A percentile compares a stretch with the other conserved stretches of the same genome.
Conservation (phyloP, 495 filamentous ascomycete genomes). For the Neurospora sp. region DNA sequence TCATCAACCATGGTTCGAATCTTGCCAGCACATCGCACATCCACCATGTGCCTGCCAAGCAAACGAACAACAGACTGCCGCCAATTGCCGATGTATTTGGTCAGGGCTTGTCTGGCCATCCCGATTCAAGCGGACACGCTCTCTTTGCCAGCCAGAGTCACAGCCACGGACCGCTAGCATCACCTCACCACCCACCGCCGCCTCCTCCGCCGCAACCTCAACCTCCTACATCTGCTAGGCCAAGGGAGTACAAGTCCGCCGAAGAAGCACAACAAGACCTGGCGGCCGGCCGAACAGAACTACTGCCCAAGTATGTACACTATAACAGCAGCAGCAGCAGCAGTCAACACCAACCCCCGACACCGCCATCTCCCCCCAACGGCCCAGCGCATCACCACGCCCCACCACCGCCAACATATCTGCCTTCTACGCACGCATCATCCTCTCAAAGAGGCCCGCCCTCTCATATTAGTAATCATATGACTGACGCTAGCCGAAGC, state of each 20-base stretch:
- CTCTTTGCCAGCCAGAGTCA: conserved; percentile 21
- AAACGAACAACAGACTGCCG: conserved; percentile 86
- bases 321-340: conserved; percentile 84
- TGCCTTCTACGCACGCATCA: conserved; percentile 4
- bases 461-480: conserved; percentile 4
- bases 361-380: conserved; percentile 70
- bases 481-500: conserved; percentile 31
- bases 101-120: conserved; percentile 62
- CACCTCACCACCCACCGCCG: conserved; percentile 52
- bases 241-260: conserved; percentile 86
- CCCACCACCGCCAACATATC: background rate
- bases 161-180: conserved; percentile 51
- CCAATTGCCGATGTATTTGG: conserved; percentile 93
- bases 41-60: conserved; percentile 78
- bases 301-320: conserved; percentile 87
- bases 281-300: conserved; percentile 81
- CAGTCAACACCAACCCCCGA: conserved; percentile 62
- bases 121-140: conserved; percentile 63
- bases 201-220: conserved; percentile 30
- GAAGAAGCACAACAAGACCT: conserved; percentile 89
- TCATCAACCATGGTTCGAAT: conserved; percentile 76
- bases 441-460: conserved; percentile 11
- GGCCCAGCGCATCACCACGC: background rate
- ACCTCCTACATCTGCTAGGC: conserved; percentile 41
- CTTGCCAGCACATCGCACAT: conserved; percentile 83